These are phyloP conservation scores for Phytophthora multivora DNA, from an alignment of 352 stramenopile genomes.

Conservation along the genomic window DNA sequence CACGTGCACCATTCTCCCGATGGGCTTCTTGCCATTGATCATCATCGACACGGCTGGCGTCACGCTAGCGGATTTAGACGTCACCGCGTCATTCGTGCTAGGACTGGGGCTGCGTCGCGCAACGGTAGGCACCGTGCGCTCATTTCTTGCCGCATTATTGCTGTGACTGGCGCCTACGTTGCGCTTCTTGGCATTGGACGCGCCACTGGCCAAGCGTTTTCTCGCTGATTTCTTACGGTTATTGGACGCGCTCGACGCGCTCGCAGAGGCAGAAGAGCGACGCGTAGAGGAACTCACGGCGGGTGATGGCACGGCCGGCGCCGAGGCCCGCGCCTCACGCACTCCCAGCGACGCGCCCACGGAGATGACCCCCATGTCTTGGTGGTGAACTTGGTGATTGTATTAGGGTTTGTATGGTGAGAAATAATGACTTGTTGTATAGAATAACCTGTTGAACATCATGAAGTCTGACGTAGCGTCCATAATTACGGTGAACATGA, in stretches of 20 bases:
- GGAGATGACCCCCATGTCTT: slow-evolving; percentile 78
- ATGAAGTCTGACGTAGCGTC: not conserved
- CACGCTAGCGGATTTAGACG: not conserved
- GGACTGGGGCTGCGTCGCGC: slow-evolving; percentile 7
- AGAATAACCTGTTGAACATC: not conserved
- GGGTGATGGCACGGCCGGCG: not conserved
- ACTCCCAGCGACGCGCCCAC: slow-evolving; percentile 80
- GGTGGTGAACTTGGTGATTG: not conserved
- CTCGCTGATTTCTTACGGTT: slow-evolving; percentile 27
- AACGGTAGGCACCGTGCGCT: not conserved
- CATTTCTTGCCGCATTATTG: slow-evolving; percentile 2
- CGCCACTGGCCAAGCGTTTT: slow-evolving; percentile 22
- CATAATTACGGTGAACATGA: slow-evolving; percentile 27
- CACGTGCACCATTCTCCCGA: slow-evolving; percentile 42
- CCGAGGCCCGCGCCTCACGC: slow-evolving; percentile 27
- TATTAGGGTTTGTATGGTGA: slow-evolving; percentile 5
- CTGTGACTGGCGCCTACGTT: not conserved
- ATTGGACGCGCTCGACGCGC: slow-evolving; percentile 3
- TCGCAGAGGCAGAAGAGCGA: slow-evolving; percentile 2
- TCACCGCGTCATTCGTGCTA: not conserved
- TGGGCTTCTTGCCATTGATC: slow-evolving; percentile 22
- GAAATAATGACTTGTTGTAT: not conserved
- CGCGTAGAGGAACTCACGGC: slow-evolving; percentile 11
- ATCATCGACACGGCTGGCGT: slow-evolving; percentile 14
- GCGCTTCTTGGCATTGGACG: slow-evolving; percentile 16